Evolutionary conservation across 2,329 filamentous ascomycete genomes (phyloP).

Genomic region (Bimuria novae-zelandiae): DNA sequence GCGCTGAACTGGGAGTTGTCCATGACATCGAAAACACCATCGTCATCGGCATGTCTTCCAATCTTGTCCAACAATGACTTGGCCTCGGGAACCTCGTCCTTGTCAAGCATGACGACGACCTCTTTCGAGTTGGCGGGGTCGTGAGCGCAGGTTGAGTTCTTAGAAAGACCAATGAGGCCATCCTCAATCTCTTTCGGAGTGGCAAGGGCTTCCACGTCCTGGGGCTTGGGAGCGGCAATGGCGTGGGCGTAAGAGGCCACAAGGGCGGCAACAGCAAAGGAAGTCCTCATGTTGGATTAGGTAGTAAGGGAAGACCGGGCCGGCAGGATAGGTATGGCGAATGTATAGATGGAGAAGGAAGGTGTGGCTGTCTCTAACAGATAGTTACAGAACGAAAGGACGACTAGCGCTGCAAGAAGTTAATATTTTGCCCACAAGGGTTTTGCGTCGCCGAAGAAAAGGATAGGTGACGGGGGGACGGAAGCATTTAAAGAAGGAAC

Average conservation of each 20-base stretch:
- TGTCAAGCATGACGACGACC: constrained; percentile 30
- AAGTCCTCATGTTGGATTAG: constrained; percentile 39
- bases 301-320: constrained; percentile 28
- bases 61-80: constrained; percentile 6
- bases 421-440: constrained; percentile 16
- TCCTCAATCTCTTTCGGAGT: constrained; percentile 3
- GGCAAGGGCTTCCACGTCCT: constrained; percentile 10
- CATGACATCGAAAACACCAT: constrained; percentile 43
- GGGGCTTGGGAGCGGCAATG: constrained; percentile 19
- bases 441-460: not conserved
- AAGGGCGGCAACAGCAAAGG: constrained; percentile 30
- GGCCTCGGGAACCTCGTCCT: constrained; percentile 17
- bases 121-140: constrained; percentile 38
- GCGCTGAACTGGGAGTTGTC: constrained; percentile 49
- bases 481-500: constrained; percentile 3
- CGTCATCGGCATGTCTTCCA: constrained; percentile 42
- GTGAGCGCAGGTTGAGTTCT: constrained; percentile 23
- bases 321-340: constrained; percentile 17
- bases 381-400: constrained; percentile 23
- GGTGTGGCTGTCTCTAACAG: constrained; percentile 19
- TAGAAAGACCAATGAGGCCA: constrained; percentile 31
- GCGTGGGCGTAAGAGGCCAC: constrained; percentile 14
- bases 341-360: constrained; percentile 13
- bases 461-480: not conserved
- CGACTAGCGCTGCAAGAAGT: constrained; percentile 28